Conservation (phyloP, 225 moss, liverwort and hornwort genomes). For the Marchantia paleacea region DNA sequence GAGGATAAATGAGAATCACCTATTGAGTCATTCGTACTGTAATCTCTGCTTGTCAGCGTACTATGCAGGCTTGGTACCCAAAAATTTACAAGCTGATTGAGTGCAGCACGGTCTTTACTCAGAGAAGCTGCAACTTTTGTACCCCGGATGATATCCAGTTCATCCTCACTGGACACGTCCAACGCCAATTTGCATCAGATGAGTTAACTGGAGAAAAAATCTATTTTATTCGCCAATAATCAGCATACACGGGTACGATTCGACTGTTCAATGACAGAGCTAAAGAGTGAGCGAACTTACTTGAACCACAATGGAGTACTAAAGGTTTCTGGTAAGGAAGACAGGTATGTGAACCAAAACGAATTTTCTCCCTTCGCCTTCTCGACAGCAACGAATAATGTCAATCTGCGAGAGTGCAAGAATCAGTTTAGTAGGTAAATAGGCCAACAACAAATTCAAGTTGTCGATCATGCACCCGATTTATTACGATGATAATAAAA, state of each 20-base stretch:
- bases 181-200: no score
- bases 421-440: neutral
- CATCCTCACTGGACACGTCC: constrained; percentile 15
- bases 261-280: neutral
- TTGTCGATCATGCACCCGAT: no score
- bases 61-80: constrained; percentile 21
- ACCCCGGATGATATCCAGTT: constrained; percentile 24
- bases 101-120: constrained; percentile 23
- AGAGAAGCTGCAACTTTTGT: constrained; percentile 33
- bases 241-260: neutral
- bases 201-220: no score
- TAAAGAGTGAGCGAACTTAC: neutral
- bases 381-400: constrained; percentile 28
- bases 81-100: constrained; percentile 20
- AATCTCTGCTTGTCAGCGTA: neutral
- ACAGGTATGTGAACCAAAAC: constrained; percentile 28
- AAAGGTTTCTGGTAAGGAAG: constrained; percentile 19
- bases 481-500: no score
- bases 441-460: neutral
- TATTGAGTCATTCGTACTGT: neutral
- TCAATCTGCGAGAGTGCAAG: constrained; percentile 6
- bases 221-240: no score
- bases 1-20: no score
- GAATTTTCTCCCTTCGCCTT: constrained; percentile 25
- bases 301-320: constrained; percentile 29